Base-by-base conservation (phyloP, 768 basidiomycete species). In the Nidularia sp. region DNA sequence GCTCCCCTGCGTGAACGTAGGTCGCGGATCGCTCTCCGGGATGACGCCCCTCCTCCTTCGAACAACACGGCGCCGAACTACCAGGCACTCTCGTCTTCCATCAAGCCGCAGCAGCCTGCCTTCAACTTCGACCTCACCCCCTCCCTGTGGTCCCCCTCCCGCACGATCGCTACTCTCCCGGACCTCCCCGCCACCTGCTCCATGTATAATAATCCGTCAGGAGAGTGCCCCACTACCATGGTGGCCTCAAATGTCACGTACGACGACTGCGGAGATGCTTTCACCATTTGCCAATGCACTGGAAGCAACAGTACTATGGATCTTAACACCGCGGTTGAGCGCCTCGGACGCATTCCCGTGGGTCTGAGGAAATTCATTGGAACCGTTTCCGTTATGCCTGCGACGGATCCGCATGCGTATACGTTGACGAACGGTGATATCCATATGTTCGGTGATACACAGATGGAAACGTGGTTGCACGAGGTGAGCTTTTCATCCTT, bases 391-490 rank as follows among this genome's bases (percentile, higher is more conserved):
- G 50, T 66, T 22, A 25, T 59, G 13, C 56, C 60, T 8, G 57
- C 57, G 12, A 45, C 48, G 3, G 55, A 53, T 13, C 25, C 47
- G 10, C 58, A 59, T 47, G 69, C 67, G 55, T 67, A 69, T 48
- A 66, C 66, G 6, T 41, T 70, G 34, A 64, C 65, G n/a, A 64
- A 52, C 6, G 69, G 67, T 1, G 65, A 68, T 46, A 59, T 63
- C 8, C 66, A 69, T 53, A 53, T 68, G 33, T 69, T 69, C 48
- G 67, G 64, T 1, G 60, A 63, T 42, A 47, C 57, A 8, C 45
- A 36, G 18, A 55, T 65, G 51, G 53, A 69, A 31, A 51, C 59
- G 8, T 67, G 67, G 67, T 48, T 69, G 8, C 69, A 70, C 45
- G 68, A 70, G 62, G 67, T 69, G 1, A 12, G 44, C 1, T 12